Conservation (phyloP, 257 asterid genomes). For the Petunia axillaris region DNA sequence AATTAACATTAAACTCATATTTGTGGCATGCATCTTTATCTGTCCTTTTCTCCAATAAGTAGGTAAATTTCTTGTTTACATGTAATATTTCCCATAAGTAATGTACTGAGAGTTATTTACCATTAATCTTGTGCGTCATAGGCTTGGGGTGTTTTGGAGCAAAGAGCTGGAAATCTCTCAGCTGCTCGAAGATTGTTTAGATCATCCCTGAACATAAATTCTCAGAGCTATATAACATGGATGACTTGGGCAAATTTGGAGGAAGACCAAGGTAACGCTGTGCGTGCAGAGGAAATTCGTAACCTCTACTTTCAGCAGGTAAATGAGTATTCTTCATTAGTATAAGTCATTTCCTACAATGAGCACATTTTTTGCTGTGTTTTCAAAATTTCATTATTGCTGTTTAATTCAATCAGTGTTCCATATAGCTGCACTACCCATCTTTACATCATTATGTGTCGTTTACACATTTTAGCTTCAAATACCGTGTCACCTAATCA, state of each 20-base stretch:
- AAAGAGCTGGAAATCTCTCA: constrained; percentile 81
- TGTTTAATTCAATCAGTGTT: neutral
- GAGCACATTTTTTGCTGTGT: neutral
- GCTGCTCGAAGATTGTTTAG: constrained; percentile 87
- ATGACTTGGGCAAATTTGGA: constrained; percentile 98
- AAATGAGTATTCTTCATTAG: neutral
- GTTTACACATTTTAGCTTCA: neutral
- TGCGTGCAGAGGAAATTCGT: constrained; percentile 92
- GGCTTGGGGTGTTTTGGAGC: constrained; percentile 99
- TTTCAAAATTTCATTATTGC: neutral
- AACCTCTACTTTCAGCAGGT: constrained; percentile 95
- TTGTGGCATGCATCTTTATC: neutral
- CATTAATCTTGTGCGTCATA: constrained; percentile 26
- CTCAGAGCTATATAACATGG: constrained; percentile 97
- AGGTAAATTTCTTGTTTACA: neutral
- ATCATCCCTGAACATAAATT: constrained; percentile 84
- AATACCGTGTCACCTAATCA: neutral
- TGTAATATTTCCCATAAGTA: neutral
- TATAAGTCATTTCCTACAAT: neutral
- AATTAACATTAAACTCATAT: neutral
- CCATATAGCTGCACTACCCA: neutral
- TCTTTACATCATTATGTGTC: neutral
- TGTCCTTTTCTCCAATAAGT: neutral
- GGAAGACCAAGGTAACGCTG: constrained; percentile 89
- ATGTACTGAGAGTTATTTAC: neutral